phyloP scores from a whole-genome alignment of 2,329 filamentous ascomycete genomes.

The Xylariaceae sp. region DNA sequence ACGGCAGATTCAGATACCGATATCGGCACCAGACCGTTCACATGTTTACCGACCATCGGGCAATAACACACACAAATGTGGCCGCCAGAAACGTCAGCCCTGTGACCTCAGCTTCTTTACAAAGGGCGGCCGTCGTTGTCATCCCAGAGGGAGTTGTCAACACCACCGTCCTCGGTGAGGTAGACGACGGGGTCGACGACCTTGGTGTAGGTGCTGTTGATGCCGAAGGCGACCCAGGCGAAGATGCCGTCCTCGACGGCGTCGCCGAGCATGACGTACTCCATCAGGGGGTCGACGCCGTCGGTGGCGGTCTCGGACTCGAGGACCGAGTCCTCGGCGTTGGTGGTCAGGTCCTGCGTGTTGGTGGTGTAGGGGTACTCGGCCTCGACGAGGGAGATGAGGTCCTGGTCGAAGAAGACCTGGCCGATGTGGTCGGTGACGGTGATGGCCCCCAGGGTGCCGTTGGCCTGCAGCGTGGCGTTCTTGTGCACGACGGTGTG shows the following conservation, averaged over 20 bases:
- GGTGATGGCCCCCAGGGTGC: conserved; percentile 1
- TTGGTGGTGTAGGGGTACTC: conserved; percentile 4
- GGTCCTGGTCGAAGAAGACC: conserved; percentile 8
- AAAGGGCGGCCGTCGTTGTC: conserved; percentile 6
- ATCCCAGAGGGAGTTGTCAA: conserved; percentile 2
- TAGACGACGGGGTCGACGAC: conserved; percentile 2
- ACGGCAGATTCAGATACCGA: too few relatives aligned
- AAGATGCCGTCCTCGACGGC: conserved; percentile 4
- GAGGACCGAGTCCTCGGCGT: conserved; percentile 3
- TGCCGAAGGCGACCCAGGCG: conserved; percentile 7
- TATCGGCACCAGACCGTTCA: too few relatives aligned
- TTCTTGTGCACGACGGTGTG: conserved; percentile 3
- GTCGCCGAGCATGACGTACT: conserved; percentile 3
- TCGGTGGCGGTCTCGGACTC: conserved; percentile 1
- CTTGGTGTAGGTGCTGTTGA: conserved; percentile 2
- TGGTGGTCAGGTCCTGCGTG: conserved; percentile 4
- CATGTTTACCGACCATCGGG: too few relatives aligned
- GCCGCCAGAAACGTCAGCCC: too few relatives aligned
- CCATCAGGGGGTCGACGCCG: conserved; percentile 4
- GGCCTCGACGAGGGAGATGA: conserved; percentile 1
- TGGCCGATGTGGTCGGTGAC: conserved; percentile 1
- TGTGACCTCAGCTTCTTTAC: background rate
- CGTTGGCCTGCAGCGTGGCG: conserved; percentile 1
- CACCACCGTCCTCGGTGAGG: conserved; percentile 2
- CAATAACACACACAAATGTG: too few relatives aligned